phyloP scores from a whole-genome alignment of 768 basidiomycete genomes.

The Coprinellus micaceus region DNA sequence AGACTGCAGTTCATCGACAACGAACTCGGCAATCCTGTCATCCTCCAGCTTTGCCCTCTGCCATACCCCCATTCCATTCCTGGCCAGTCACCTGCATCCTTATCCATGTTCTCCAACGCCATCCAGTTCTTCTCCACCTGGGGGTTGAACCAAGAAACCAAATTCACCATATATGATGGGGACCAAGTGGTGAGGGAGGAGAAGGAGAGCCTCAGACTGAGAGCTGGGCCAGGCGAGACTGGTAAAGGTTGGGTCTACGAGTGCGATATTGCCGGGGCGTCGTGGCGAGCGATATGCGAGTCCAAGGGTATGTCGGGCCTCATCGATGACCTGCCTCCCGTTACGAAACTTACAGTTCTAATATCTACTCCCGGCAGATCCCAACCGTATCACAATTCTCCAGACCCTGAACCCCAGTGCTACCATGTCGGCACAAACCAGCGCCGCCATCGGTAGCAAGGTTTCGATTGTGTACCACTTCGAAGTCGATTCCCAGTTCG shows the following conservation, averaged over 20 bases:
- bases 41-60: constrained; percentile 20
- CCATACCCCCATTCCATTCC: constrained; percentile 3
- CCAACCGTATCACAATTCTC: constrained; percentile 47
- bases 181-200: constrained; percentile 46
- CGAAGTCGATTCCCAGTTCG: not conserved
- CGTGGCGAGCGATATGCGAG: constrained; percentile 47
- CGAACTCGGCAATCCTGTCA: constrained; percentile 15
- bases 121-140: constrained; percentile 50
- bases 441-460: not conserved
- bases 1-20: constrained; percentile 18
- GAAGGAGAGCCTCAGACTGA: constrained; percentile 13
- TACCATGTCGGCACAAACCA: constrained; percentile 1
- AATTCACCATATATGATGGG: constrained; percentile 43
- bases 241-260: constrained; percentile 36
- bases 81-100: constrained; percentile 7
- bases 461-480: constrained; percentile 25
- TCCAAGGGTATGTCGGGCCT: constrained; percentile 32
- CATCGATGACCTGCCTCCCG: not conserved
- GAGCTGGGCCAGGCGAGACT: constrained; percentile 8
- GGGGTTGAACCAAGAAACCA: constrained; percentile 37
- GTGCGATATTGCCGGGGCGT: constrained; percentile 45
- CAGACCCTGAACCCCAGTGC: constrained; percentile 37
- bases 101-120: constrained; percentile 18
- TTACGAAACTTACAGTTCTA: not conserved
- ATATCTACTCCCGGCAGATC: constrained; percentile 34